Evolutionary conservation across 2,329 filamentous ascomycete genomes (phyloP), one percentile per base, ranked within the genome.

Genomic region (Cercospora zeae-maydis): DNA sequence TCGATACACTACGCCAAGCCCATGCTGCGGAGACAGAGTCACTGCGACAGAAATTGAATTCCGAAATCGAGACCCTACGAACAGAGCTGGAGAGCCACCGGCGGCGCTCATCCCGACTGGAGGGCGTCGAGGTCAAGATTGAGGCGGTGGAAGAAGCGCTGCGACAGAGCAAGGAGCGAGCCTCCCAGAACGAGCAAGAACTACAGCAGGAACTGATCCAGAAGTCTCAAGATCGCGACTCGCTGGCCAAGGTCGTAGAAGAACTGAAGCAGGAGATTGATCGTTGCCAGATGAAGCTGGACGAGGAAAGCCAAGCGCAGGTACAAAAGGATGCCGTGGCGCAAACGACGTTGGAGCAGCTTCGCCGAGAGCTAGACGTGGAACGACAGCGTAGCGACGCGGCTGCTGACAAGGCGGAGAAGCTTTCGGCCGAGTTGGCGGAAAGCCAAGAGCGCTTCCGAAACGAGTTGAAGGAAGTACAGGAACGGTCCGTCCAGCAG

Each of bases 201-300:
- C 59, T 74, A 16, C 67, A 70, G 59, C 66, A 72, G 55, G 67
- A 69, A 53, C 62, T 75, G 21, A 63, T 70, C 53, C 65, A 72
- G 59, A 73, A 74, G 59, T 69, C 72, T 9, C 65, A 69, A 30
- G 71, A 75, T 59, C 68, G 68, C 16, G 71, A 71, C 33, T 65
- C 73, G 61, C 63, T 76, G 19, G 71, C 67, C 8, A 61, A 63
- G 47, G 72, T 75, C 3, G 72, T 76, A 27, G 64, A 69, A 21
- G 74, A 76, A 34, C 63, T 76, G 47, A 68, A 69, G 61, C 60
- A 71, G 39, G 74, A 76, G 66, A 76, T 76, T 47, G 71, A 74
- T 45, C 65, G 70, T n/a, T 74, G 71, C 51, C 71, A 76, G 63
- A 55, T 69, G 14, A 69, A 73, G 58, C 68, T 76, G 34, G 71